Conservation (phyloP, 2,329 filamentous ascomycete species). For the Pseudogymnoascus sp. region DNA sequence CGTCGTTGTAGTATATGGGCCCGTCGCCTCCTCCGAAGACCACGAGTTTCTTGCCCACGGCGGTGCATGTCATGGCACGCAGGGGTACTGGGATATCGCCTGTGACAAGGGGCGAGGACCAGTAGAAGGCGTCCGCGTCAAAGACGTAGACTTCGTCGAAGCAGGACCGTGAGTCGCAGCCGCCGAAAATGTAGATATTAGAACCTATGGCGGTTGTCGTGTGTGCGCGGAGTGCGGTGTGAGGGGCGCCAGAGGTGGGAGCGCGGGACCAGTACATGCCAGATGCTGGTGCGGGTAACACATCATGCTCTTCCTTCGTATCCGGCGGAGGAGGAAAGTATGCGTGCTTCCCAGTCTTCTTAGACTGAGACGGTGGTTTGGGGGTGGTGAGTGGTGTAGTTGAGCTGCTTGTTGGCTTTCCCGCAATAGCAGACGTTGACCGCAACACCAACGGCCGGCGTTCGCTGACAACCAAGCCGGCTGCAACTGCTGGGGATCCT, state of each 20-base stretch:
- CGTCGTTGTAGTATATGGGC: constrained; percentile 64
- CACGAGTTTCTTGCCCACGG: constrained; percentile 63
- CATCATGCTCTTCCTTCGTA: constrained; percentile 50
- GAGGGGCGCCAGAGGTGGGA: constrained; percentile 54
- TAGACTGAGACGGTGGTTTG: constrained; percentile 15
- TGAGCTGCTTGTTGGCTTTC: constrained; percentile 18
- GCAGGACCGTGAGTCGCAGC: constrained; percentile 59
- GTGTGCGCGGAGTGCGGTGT: constrained; percentile 58
- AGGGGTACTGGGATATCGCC: constrained; percentile 60
- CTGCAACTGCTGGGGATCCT: constrained; percentile 21
- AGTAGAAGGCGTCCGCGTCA: constrained; percentile 64
- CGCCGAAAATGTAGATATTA: constrained; percentile 63
- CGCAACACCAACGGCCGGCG: constrained; percentile 42
- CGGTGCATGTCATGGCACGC: constrained; percentile 66
- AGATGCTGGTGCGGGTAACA: constrained; percentile 56
- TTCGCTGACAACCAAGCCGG: constrained; percentile 17
- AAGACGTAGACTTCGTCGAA: constrained; percentile 66
- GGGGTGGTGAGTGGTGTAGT: not conserved
- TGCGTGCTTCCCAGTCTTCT: constrained; percentile 33
- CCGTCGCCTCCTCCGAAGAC: constrained; percentile 66
- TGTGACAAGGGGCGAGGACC: constrained; percentile 57
- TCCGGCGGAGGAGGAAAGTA: constrained; percentile 53
- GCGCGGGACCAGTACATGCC: constrained; percentile 69
- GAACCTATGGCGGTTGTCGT: constrained; percentile 61
- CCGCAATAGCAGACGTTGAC: constrained; percentile 37